phyloP scores from a whole-genome alignment of 2,329 filamentous ascomycete genomes.

The Talaromyces verruculosus region DNA sequence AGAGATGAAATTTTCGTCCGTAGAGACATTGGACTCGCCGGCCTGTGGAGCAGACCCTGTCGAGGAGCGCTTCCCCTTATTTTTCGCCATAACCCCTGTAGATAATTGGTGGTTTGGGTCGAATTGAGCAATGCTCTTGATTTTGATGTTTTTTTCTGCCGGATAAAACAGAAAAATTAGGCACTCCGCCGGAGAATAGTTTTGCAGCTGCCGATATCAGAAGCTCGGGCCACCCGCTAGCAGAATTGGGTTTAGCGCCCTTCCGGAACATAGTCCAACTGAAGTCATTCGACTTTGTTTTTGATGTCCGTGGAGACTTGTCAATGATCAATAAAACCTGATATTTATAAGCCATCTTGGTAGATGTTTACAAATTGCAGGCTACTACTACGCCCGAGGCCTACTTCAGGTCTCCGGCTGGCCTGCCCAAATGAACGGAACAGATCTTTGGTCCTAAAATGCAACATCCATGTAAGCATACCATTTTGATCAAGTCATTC shows the following conservation, averaged over 20 bases:
- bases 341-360: not conserved
- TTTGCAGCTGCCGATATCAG: slow-evolving; percentile 25
- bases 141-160: slow-evolving; percentile 31
- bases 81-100: slow-evolving; percentile 37
- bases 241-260: slow-evolving; percentile 11
- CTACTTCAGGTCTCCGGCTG: slow-evolving; percentile 29
- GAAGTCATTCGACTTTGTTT: not conserved
- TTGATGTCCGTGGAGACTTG: not conserved
- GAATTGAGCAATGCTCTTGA: slow-evolving; percentile 10
- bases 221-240: slow-evolving; percentile 21
- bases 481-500: not conserved
- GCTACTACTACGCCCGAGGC: slow-evolving; percentile 28
- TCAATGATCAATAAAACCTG: too few relatives aligned
- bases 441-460: slow-evolving; percentile 25
- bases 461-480: slow-evolving; percentile 40
- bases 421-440: slow-evolving; percentile 28
- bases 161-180: slow-evolving; percentile 27
- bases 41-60: slow-evolving; percentile 26
- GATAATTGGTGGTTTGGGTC: slow-evolving; percentile 29
- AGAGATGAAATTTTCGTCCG: slow-evolving; percentile 31
- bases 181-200: slow-evolving; percentile 32
- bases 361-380: slow-evolving; percentile 31
- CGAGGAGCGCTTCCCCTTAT: slow-evolving; percentile 38
- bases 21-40: slow-evolving; percentile 26
- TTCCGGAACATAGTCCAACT: too few relatives aligned